Percentiles rank a stretch among this genome's conserved stretches.
phyloP scores from a whole-genome alignment of 352 stramenopile genomes.

The Phytophthora constricta region DNA sequence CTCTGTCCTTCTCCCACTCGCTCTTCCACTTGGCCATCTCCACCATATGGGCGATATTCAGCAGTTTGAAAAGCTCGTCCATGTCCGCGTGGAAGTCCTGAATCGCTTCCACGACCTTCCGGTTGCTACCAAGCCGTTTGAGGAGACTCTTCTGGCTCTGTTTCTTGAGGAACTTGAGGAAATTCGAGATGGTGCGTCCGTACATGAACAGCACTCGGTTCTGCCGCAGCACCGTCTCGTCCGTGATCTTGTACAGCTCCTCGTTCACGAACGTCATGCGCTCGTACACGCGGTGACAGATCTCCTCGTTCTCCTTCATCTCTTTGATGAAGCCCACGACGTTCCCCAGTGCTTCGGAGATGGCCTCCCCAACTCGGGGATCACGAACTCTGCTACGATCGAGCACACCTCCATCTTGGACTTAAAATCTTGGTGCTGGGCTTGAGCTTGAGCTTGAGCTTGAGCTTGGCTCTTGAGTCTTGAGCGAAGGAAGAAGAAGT shows the following conservation, averaged over 20 bases:
- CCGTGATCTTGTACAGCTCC: constrained; percentile 48
- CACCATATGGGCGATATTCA: constrained; percentile 32
- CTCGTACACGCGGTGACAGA: constrained; percentile 32
- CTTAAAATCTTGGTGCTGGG: not conserved
- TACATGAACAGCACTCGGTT: constrained; percentile 47
- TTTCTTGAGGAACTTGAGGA: constrained; percentile 34
- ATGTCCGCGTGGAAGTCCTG: constrained; percentile 37
- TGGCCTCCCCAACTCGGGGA: constrained; percentile 43
- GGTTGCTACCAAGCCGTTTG: constrained; percentile 30
- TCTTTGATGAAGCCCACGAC: constrained; percentile 35
- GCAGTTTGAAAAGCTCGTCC: constrained; percentile 37
- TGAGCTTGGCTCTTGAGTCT: not conserved
- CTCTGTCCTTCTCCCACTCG: constrained; percentile 33
- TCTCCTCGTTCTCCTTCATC: constrained; percentile 43
- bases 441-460: not conserved
- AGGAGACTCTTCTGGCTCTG: constrained; percentile 28
- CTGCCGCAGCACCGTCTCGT: constrained; percentile 40
- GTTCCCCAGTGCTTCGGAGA: constrained; percentile 38
- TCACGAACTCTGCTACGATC: constrained; percentile 42
- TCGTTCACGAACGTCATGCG: constrained; percentile 41
- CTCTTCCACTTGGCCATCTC: constrained; percentile 36
- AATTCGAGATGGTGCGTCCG: constrained; percentile 38
- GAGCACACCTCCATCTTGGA: constrained; percentile 14
- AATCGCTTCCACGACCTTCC: constrained; percentile 30
- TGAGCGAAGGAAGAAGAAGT: not conserved